A percentile compares a stretch with the other conserved stretches of the same genome.
Conservation (phyloP, 1,284 basidiomycete genomes). For the Naganishia sp. region DNA sequence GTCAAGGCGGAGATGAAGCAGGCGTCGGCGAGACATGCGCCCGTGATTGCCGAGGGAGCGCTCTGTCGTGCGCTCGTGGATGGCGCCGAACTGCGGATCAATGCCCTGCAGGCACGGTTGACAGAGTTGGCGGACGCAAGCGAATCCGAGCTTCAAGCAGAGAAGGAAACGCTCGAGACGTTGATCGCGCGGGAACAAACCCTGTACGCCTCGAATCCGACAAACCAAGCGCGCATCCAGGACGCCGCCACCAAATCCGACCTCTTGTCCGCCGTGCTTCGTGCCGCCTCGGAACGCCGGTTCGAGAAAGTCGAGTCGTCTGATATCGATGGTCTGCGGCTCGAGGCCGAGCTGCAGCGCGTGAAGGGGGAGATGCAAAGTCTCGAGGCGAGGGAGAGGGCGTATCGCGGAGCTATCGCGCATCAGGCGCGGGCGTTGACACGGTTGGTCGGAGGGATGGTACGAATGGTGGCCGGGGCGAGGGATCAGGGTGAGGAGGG, state of each 20-base stretch:
- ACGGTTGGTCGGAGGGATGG: conserved; percentile 72
- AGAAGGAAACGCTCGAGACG: conserved; percentile 68
- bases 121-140: conserved; percentile 61
- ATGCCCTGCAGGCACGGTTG: conserved; percentile 67
- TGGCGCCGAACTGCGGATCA: conserved; percentile 71
- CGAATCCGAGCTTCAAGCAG: conserved; percentile 64
- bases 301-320: conserved; percentile 77
- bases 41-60: conserved; percentile 75
- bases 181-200: conserved; percentile 73
- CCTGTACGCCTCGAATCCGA: conserved; percentile 63
- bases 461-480: conserved; percentile 72
- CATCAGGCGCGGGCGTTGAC: conserved; percentile 70
- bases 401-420: conserved; percentile 65
- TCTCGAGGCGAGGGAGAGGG: conserved; percentile 68
- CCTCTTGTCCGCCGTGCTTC: conserved; percentile 79
- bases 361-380: conserved; percentile 72
- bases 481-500: conserved; percentile 61
- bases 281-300: conserved; percentile 73
- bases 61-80: conserved; percentile 70
- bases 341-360: conserved; percentile 67
- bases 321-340: conserved; percentile 68
- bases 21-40: conserved; percentile 61
- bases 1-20: conserved; percentile 46
- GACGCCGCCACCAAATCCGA: conserved; percentile 72
- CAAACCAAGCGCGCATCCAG: conserved; percentile 64